Conservation (phyloP, 352 stramenopile genomes). For the Phytophthora foliorum region DNA sequence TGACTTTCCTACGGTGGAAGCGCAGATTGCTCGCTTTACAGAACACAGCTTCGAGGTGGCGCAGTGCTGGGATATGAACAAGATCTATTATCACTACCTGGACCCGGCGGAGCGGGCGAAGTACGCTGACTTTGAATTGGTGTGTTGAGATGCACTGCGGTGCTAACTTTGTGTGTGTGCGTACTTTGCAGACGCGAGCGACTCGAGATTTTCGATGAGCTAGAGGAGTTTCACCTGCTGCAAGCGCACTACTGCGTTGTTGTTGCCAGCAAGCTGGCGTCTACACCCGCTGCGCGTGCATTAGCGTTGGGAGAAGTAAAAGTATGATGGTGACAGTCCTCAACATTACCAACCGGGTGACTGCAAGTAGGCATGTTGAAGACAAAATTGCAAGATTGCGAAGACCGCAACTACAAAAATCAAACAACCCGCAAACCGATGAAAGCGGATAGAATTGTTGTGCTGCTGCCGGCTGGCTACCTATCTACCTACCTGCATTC, state of each 20-base stretch:
- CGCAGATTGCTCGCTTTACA: slow-evolving; percentile 83
- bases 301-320: slow-evolving; percentile 40
- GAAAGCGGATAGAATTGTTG: slow-evolving; percentile 38
- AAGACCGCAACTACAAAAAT: slow-evolving; percentile 7
- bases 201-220: slow-evolving; percentile 94
- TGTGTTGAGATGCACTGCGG: not conserved
- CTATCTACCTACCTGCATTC: slow-evolving; percentile 42
- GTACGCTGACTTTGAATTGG: slow-evolving; percentile 44
- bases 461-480: slow-evolving; percentile 29
- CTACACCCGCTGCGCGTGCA: slow-evolving; percentile 38
- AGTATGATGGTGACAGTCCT: slow-evolving; percentile 11
- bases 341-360: not conserved
- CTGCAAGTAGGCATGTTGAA: not conserved
- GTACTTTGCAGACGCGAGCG: slow-evolving; percentile 64
- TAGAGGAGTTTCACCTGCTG: slow-evolving; percentile 94
- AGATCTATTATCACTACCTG: slow-evolving; percentile 93
- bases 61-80: slow-evolving; percentile 93
- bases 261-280: slow-evolving; percentile 67
- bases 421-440: slow-evolving; percentile 33
- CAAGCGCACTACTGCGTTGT: slow-evolving; percentile 93
- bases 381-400: not conserved
- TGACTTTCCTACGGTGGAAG: slow-evolving; percentile 78
- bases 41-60: slow-evolving; percentile 70
- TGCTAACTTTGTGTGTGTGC: slow-evolving; percentile 8
- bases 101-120: slow-evolving; percentile 66